A percentile compares a stretch with the other conserved stretches of the same genome.
phyloP scores from a whole-genome alignment of 768 basidiomycete species.

The Termitomyces sp. region DNA sequence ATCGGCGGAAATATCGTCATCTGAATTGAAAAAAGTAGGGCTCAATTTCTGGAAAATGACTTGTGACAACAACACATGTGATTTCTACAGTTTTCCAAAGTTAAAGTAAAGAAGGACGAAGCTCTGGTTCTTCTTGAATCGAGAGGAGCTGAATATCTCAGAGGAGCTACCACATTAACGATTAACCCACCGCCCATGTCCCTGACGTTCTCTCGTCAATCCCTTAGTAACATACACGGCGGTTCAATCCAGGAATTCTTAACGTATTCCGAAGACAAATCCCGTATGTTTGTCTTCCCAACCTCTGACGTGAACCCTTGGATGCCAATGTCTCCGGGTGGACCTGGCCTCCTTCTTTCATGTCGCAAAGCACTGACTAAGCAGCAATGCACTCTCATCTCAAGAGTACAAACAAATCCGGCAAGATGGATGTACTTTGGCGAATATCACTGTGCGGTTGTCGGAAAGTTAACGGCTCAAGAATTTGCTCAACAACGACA shows the following conservation, averaged over 20 bases:
- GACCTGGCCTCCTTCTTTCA: conserved; percentile 20
- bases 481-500: conserved; percentile 14
- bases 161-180: not conserved
- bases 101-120: conserved; percentile 2
- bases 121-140: not conserved
- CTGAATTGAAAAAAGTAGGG: not conserved
- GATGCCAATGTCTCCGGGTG: conserved; percentile 18
- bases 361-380: conserved; percentile 16
- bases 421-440: conserved; percentile 21
- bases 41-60: not conserved
- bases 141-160: not conserved
- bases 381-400: conserved; percentile 16
- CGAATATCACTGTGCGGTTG: conserved; percentile 16
- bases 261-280: not conserved
- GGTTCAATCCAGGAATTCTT: not conserved
- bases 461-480: conserved; percentile 15
- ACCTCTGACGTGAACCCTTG: conserved; percentile 17
- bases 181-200: conserved; percentile 1
- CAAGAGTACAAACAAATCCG: conserved; percentile 2
- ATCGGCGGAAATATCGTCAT: no score
- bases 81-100: not conserved
- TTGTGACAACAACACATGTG: not conserved
- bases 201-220: not conserved
- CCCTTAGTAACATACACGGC: not conserved
- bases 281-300: conserved; percentile 12